Base-by-base conservation (phyloP, 2,329 filamentous ascomycete genomes). In the Paecilomyces formosus region DNA sequence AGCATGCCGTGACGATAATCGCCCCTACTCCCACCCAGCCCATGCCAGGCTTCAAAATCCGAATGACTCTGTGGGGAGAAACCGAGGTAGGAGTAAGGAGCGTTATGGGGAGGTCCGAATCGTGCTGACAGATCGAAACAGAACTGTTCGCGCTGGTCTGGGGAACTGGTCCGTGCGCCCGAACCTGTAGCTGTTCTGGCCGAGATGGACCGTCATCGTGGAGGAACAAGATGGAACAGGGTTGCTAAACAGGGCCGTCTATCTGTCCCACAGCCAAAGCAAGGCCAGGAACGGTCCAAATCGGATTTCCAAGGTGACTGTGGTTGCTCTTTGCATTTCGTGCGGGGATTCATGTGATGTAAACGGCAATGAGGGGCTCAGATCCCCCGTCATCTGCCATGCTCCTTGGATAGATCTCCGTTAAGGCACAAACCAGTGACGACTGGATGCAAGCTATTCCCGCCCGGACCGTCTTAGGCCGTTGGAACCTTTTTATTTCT, bases 1-100 rank as follows among this genome's bases (percentile, higher is more conserved):
- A 76, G 49, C 69, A 71, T 39, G 73, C 63, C 8, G 77, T 73
- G 28, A 73, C 67, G 55, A 78, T 58, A 24, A 80, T 60, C 28
- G 71, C 66, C 31, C 68, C 73, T 30, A 76, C 66, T 35, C 72
- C 73, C 60, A 76, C 64, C 68, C 74, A 75, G 60, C 74, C 77
- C 78, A 79, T 79, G 8, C 57, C 61, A 64, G 65, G 60, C 60
- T 62, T 54, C 51, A 35, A 54, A 18, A 30, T 52, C 8, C 18
- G 26, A 53, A 53, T 13, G 21, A 35, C 18, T 28, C 13, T 24
- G 33, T 39, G 11, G 9, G 26, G 18, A n/a, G 22, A 39, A 57
- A 33, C 3, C 18, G 26, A n/a, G 22, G 39, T 31, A 33, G 31
- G 35, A 55, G 45, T 28, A 24, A 18, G 26, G 21, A 22, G 39